phyloP scores from a whole-genome alignment of 371 early-diverging fungal genomes.

The Thermomucor indicae-seudaticae region DNA sequence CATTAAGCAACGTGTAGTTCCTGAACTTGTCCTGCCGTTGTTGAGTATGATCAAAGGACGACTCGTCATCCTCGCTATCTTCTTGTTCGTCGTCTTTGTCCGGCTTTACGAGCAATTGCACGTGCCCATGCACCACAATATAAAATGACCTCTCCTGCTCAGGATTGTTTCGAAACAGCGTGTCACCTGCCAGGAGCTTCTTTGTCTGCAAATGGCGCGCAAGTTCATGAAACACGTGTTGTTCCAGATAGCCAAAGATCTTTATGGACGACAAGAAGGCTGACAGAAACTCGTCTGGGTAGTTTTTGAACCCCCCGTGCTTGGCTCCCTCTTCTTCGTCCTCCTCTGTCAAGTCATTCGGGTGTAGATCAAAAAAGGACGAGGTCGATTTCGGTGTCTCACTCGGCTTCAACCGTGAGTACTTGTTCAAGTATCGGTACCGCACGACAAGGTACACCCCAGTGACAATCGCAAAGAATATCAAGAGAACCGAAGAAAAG shows the following conservation, averaged over 20 bases:
- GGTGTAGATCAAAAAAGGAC: conserved; percentile 75
- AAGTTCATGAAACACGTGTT: conserved; percentile 94
- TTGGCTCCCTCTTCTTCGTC: conserved; percentile 41
- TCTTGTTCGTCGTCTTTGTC: conserved; percentile 21
- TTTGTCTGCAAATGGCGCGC: conserved; percentile 84
- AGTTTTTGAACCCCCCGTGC: conserved; percentile 46
- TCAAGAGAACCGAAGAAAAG: conserved; percentile 55
- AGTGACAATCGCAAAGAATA: conserved; percentile 31
- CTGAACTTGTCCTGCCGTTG: conserved; percentile 29
- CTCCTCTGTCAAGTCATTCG: conserved; percentile 64
- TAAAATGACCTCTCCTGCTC: conserved; percentile 81
- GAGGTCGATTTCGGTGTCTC: conserved; percentile 49
- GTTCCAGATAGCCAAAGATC: conserved; percentile 96
- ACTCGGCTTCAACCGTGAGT: conserved; percentile 69
- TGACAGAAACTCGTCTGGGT: conserved; percentile 82
- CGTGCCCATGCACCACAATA: conserved; percentile 92
- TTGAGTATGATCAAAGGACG: conserved; percentile 8
- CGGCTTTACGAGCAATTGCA: conserved; percentile 74
- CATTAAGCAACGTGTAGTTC: conserved; percentile 78
- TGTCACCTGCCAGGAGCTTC: conserved; percentile 82
- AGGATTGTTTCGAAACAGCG: conserved; percentile 73
- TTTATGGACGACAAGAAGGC: conserved; percentile 87
- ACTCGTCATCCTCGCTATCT: conserved; percentile 21
- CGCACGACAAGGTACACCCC: conserved; percentile 59
- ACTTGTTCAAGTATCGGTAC: conserved; percentile 71